These are phyloP conservation scores for Mrakia frigida DNA, from an alignment of 768 basidiomycete genomes.

Conservation along the genomic window DNA sequence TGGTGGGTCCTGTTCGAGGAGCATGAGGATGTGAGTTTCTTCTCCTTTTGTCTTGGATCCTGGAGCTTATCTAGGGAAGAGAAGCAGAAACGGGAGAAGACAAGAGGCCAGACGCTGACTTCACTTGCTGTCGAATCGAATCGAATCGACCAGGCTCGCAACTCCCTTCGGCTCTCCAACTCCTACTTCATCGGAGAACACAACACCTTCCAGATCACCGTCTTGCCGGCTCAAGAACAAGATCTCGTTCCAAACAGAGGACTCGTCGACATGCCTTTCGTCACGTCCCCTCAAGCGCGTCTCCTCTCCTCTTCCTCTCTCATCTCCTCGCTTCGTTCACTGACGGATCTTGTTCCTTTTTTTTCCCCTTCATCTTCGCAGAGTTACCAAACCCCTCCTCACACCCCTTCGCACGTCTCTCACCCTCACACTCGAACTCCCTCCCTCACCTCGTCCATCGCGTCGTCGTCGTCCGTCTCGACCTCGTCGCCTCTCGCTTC, in stretches of 20 bases:
- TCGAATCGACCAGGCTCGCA: not conserved
- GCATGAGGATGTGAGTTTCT: constrained; percentile 10
- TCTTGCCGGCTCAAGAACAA: constrained; percentile 4
- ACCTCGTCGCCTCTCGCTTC: not conserved
- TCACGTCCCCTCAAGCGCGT: not conserved
- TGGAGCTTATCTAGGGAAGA: not conserved
- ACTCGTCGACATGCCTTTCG: not conserved
- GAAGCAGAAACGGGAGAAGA: not conserved
- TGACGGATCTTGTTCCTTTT: not conserved
- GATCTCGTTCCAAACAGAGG: not conserved
- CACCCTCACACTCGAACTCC: not conserved
- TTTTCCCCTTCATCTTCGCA: not conserved
- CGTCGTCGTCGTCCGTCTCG: not conserved
- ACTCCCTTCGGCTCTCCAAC: not conserved
- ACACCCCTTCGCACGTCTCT: not conserved
- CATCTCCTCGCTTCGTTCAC: not conserved
- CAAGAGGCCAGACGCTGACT: not conserved
- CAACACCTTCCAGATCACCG: not conserved
- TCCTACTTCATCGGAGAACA: constrained; percentile 1
- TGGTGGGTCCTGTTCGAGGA: constrained; percentile 10
- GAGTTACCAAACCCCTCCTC: constrained; percentile 12
- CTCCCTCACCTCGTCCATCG: constrained; percentile 12
- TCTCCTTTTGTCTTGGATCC: no score
- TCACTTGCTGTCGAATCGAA: not conserved
- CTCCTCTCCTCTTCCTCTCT: not conserved